Percentiles rank a stretch among this genome's conserved stretches.
Evolutionary conservation across 352 stramenopile species (phyloP).

Genomic region (Pythium biforme): DNA sequence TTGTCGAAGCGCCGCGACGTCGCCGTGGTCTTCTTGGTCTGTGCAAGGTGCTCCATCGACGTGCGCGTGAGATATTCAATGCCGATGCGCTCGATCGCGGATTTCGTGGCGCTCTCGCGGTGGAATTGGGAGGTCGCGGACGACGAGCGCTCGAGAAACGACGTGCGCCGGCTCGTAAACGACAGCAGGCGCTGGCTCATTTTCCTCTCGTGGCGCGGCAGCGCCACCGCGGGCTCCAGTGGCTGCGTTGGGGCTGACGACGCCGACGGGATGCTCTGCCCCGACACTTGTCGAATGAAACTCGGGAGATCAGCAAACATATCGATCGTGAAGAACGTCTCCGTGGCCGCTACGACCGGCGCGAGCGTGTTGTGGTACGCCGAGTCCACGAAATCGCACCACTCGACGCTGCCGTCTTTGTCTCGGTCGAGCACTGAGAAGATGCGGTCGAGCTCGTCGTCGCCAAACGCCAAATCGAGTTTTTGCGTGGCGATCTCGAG

Average conservation of each 20-base stretch:
- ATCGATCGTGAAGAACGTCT: conserved; percentile 40
- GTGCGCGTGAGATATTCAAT: conserved; percentile 40
- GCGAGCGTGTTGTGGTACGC: conserved; percentile 35
- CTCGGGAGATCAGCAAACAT: conserved; percentile 42
- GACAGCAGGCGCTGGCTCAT: neutral
- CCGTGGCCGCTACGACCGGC: neutral
- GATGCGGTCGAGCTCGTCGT: conserved; percentile 34
- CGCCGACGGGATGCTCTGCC: neutral
- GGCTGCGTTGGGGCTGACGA: neutral
- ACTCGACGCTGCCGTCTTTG: conserved; percentile 37
- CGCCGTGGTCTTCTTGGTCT: conserved; percentile 21
- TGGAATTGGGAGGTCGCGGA: neutral
- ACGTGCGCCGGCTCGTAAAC: neutral
- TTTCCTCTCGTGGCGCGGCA: neutral
- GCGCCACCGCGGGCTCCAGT: neutral
- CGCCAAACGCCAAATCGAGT: conserved; percentile 34
- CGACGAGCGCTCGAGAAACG: conserved; percentile 5
- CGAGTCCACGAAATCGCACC: conserved; percentile 44
- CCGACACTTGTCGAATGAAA: conserved; percentile 27
- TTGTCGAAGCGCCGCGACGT: conserved; percentile 11
- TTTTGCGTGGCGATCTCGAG: conserved; percentile 62
- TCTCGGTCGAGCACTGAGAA: conserved; percentile 39
- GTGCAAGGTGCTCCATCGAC: conserved; percentile 35
- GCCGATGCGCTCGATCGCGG: conserved; percentile 41
- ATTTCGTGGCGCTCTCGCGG: conserved; percentile 12